Conservation (phyloP, 441 rosid genomes). For the Theobroma grandiflorum region DNA sequence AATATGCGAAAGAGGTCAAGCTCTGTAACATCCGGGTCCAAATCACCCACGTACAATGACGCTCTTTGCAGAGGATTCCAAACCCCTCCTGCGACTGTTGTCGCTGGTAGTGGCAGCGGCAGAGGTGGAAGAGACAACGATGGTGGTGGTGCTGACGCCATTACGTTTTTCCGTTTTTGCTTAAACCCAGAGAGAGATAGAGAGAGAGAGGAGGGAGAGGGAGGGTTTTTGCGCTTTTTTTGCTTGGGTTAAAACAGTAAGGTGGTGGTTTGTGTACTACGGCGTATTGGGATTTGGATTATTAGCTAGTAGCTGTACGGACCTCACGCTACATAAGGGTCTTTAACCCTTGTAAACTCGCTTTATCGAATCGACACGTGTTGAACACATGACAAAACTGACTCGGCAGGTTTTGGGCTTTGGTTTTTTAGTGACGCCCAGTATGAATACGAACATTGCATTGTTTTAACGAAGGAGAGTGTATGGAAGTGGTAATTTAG, state of each 20-base stretch:
- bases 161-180: constrained; percentile 4
- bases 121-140: neutral
- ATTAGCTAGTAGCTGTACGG: neutral
- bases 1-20: constrained; percentile 42
- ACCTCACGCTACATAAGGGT: neutral
- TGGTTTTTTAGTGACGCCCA: neutral
- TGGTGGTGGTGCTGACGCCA: constrained; percentile 13
- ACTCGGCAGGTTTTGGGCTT: neutral
- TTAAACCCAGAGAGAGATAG: constrained; percentile 11
- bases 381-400: neutral
- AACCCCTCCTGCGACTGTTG: neutral
- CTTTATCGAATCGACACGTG: neutral
- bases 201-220: neutral
- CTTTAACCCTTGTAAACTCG: neutral
- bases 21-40: constrained; percentile 50
- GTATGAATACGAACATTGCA: neutral
- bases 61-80: constrained; percentile 14
- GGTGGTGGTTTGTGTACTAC: neutral
- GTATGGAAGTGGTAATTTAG: neutral
- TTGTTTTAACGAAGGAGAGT: too few relatives aligned
- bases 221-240: neutral
- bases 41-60: constrained; percentile 64
- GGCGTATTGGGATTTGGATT: neutral
- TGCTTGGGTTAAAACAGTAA: constrained; percentile 19
- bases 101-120: neutral